Evolutionary conservation across 768 basidiomycete species (phyloP), one percentile per base, ranked within the genome.

Genomic region (Kwoniella newhampshirensis): DNA sequence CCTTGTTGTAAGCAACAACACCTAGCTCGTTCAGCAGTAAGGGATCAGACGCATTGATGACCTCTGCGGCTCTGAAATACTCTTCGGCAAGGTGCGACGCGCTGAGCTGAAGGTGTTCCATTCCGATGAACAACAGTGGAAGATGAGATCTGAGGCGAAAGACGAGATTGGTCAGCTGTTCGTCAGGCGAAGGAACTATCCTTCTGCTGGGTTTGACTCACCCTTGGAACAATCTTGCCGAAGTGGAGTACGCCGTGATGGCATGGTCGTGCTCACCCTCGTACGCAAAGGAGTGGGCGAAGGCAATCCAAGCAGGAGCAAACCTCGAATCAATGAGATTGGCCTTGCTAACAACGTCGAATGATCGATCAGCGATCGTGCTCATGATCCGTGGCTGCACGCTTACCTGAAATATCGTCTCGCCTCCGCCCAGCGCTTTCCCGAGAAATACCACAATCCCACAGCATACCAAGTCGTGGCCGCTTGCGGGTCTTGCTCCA

Each of bases 241-340:
- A 92, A 0, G 96, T 98, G 21, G 94, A 97, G 76, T 99, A 99
- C 1, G 96, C 94, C 0, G 91, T 97, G 42, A 98, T 90, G 2
- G 96, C 94, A 69, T 97, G 93, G 66, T 98, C 94, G 78, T 98
- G 96, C 75, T 99, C 96, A 15, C 93, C 93, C 75, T 99, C 96
- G 64, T 89, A 80, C 1, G 94, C 91, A 78, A 96, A 99, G 0
- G 92, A 92, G 76, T 99, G 96, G 9, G 89, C 96, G 73, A 98
- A 99, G 2, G 92, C 90, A 48, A 97, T 84, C 96, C 96, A 99
- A 0, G 94, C 91, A 9, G 96, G 92, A 0, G 86, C 91, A 75
- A 96, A 96, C 3, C 94, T 84, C 18, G 93, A 89, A 72, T 99
- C 94, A 86, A 98, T 91, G 13, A 99, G 78, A 2, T 90, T 91